Base-by-base conservation (phyloP, 2,329 filamentous ascomycete genomes). In the Grosmannia penicillata region DNA sequence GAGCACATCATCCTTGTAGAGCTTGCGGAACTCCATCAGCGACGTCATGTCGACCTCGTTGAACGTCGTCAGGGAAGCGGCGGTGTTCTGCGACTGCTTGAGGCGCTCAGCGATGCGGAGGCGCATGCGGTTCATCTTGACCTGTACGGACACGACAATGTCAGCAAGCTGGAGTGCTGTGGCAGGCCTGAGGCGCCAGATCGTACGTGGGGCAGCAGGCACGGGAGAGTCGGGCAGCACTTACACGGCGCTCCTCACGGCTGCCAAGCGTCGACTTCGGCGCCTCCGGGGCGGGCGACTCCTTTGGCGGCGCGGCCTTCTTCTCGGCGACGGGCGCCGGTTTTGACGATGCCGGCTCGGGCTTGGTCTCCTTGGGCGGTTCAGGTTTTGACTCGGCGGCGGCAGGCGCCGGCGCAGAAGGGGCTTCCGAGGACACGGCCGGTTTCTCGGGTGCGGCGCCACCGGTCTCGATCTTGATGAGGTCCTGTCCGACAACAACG, bases 61-160 rank as follows among this genome's bases (percentile, higher is more conserved):
- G 72, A 98, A 98, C 21, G 91, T 98, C 34, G 91, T 96, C 38
- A 98, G 70, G 4, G 91, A 94, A 32, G 91, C 91, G 36, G 91
- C 89, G 2, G 91, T 96, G 66, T 98, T 98, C 59, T 98, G 91
- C 17, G 91, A 96, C 60, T 98, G 91, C 75, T 98, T 98, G 48
- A 98, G 74, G 50, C 91, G 86, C 68, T 98, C 91, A 36, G 91
- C 85, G 50, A 96, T 98, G 45, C 91, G 80, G 44, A 96, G 75
- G 48, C 91, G 86, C 91, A 98, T 98, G 48, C 91, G 85, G 70
- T 96, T 96, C 91, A 98, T 98, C 72, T 98, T 98, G 53, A 96
- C 85, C 83, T 91, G 51, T 31, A 44, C 17, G 2, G 3, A 10
- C 6, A 28, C 19, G 6, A 2, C 14, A 3, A 2, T n/a, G 17